phyloP scores from a whole-genome alignment of 169 alveolate species.

The Fabrea salina region DNA sequence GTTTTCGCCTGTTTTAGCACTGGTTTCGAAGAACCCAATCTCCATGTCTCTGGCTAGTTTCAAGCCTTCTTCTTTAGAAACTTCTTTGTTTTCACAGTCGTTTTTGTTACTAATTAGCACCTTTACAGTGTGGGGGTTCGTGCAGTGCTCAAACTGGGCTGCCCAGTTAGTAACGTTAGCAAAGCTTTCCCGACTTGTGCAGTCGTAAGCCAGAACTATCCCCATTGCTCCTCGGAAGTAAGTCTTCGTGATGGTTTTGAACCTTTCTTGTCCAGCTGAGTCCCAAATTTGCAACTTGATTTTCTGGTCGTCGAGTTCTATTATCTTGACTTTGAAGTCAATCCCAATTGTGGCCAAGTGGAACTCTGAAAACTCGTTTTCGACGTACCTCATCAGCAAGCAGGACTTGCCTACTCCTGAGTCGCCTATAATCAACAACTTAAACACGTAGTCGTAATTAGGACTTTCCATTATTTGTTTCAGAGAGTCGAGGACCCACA shows the following conservation, averaged over 20 bases:
- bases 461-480: too few relatives aligned
- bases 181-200: constrained; percentile 60
- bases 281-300: constrained; percentile 81
- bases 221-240: constrained; percentile 81
- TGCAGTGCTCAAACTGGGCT: neutral
- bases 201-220: constrained; percentile 68
- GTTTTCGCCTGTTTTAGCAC: too few relatives aligned
- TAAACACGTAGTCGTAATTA: constrained; percentile 40
- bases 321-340: constrained; percentile 68
- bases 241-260: constrained; percentile 67
- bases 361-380: constrained; percentile 39
- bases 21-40: too few relatives aligned
- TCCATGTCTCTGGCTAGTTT: too few relatives aligned
- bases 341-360: constrained; percentile 68
- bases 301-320: constrained; percentile 61
- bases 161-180: constrained; percentile 58
- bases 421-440: constrained; percentile 58
- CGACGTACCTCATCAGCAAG: constrained; percentile 41
- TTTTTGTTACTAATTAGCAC: too few relatives aligned
- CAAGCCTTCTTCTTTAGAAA: too few relatives aligned
- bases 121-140: too few relatives aligned
- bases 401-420: constrained; percentile 65
- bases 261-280: constrained; percentile 83
- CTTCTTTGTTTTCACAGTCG: too few relatives aligned
- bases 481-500: too few relatives aligned